A percentile compares a stretch with the other conserved stretches of the same genome.
These are phyloP conservation scores for Lyophyllum decastes DNA, from an alignment of 768 basidiomycete species.

Conservation along the genomic window DNA sequence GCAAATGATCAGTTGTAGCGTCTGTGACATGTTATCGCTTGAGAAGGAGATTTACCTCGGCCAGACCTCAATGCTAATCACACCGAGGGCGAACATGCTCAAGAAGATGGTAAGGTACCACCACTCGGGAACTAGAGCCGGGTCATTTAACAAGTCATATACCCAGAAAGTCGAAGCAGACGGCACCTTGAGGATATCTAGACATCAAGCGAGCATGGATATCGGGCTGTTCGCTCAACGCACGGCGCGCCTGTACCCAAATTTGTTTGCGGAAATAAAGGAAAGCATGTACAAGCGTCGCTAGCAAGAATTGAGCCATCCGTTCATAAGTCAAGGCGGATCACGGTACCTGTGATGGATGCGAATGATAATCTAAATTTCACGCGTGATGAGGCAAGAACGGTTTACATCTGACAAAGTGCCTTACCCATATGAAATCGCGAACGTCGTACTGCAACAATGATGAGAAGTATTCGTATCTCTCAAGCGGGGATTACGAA, in stretches of 20 bases:
- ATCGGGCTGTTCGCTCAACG: slow-evolving; percentile 79
- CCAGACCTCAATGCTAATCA: slow-evolving; percentile 73
- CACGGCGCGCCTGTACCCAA: slow-evolving; percentile 65
- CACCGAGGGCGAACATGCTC: slow-evolving; percentile 65
- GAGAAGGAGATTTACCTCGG: slow-evolving; percentile 30
- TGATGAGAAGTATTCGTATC: neutral
- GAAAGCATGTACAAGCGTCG: slow-evolving; percentile 68
- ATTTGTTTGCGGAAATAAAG: slow-evolving; percentile 82
- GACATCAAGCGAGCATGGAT: slow-evolving; percentile 87
- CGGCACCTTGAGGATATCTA: slow-evolving; percentile 52
- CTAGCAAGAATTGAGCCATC: slow-evolving; percentile 10
- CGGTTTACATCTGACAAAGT: neutral
- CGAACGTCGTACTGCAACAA: slow-evolving; percentile 56
- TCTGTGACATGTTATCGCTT: no score
- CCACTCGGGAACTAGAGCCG: slow-evolving; percentile 64
- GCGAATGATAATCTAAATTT: slow-evolving; percentile 64
- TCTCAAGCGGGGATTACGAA: neutral
- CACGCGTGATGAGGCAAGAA: neutral
- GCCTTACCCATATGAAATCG: slow-evolving; percentile 62
- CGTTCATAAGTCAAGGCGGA: neutral
- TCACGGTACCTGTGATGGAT: slow-evolving; percentile 52
- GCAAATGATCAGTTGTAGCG: slow-evolving; percentile 20
- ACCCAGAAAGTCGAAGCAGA: neutral
- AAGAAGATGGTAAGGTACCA: slow-evolving; percentile 78
- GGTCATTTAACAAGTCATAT: neutral